Conservation (phyloP, 2,329 filamentous ascomycete genomes). For the Pseudopithomyces maydicus region DNA sequence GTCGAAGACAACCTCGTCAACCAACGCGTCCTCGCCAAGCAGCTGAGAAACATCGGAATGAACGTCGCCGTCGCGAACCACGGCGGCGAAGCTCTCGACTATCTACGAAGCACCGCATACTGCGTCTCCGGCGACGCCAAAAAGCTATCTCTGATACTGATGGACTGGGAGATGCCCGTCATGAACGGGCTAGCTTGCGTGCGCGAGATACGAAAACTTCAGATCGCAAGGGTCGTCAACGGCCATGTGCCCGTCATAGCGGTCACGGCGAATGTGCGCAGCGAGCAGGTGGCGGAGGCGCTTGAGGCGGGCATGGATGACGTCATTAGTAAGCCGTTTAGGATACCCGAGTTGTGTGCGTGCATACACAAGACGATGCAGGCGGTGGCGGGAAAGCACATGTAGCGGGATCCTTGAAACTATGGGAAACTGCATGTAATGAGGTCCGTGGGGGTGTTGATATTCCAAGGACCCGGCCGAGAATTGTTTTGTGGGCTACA, state of each 20-base stretch:
- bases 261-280: conserved; percentile 43
- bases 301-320: conserved; percentile 43
- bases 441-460: no score
- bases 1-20: conserved; percentile 50
- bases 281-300: conserved; percentile 34
- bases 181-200: conserved; percentile 40
- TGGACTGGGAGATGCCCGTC: conserved; percentile 44
- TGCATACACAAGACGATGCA: neutral
- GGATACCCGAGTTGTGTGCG: conserved; percentile 29
- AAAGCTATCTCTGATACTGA: conserved; percentile 56
- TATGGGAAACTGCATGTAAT: no score
- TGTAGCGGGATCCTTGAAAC: no score
- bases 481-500: no score
- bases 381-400: neutral
- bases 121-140: conserved; percentile 11
- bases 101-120: conserved; percentile 31
- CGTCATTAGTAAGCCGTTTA: conserved; percentile 79
- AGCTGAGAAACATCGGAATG: conserved; percentile 44
- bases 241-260: conserved; percentile 37
- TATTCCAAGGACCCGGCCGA: no score
- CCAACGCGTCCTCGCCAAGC: conserved; percentile 48
- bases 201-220: conserved; percentile 29
- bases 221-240: conserved; percentile 23
- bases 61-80: conserved; percentile 46
- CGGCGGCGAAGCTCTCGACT: conserved; percentile 44